phyloP scores from a whole-genome alignment of 768 basidiomycete species.

The Hydnomerulius pinastri region DNA sequence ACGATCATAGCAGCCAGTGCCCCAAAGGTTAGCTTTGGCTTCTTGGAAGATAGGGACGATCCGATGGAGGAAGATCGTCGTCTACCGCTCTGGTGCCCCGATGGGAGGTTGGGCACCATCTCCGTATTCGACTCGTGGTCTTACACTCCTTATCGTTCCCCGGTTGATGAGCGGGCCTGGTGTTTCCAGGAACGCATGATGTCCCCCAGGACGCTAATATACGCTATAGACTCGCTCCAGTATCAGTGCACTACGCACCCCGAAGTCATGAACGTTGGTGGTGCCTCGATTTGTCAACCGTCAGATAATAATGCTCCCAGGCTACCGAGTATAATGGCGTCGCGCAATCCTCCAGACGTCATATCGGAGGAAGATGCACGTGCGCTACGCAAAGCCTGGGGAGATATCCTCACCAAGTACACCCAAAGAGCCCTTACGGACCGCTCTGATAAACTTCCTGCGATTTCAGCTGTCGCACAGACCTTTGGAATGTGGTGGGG shows the following conservation, averaged over 20 bases:
- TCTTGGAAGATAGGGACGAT: neutral
- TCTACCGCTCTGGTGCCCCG: slow-evolving; percentile 8
- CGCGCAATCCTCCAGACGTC: neutral
- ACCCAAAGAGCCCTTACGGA: neutral
- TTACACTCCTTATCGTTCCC: neutral
- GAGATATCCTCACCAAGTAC: neutral
- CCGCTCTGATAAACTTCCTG: slow-evolving; percentile 5
- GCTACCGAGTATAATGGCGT: neutral
- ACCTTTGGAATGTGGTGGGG: neutral
- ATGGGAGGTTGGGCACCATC: slow-evolving; percentile 3
- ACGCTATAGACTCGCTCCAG: slow-evolving; percentile 2
- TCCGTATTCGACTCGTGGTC: neutral
- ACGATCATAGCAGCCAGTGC: slow-evolving; percentile 8
- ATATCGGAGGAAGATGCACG: neutral
- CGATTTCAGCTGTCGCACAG: slow-evolving; percentile 5
- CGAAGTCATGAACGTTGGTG: slow-evolving; percentile 1
- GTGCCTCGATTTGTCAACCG: neutral
- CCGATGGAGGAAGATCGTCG: neutral
- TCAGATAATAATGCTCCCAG: neutral
- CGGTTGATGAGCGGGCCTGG: slow-evolving; percentile 7
- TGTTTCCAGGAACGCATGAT: slow-evolving; percentile 7
- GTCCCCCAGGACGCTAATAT: slow-evolving; percentile 3
- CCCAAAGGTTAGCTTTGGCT: slow-evolving; percentile 1
- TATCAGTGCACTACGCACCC: slow-evolving; percentile 3
- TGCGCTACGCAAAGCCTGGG: neutral